Percentiles rank a stretch among this genome's conserved stretches.
phyloP scores from a whole-genome alignment of 2,329 filamentous ascomycete genomes.

The Diplodia corticola region DNA sequence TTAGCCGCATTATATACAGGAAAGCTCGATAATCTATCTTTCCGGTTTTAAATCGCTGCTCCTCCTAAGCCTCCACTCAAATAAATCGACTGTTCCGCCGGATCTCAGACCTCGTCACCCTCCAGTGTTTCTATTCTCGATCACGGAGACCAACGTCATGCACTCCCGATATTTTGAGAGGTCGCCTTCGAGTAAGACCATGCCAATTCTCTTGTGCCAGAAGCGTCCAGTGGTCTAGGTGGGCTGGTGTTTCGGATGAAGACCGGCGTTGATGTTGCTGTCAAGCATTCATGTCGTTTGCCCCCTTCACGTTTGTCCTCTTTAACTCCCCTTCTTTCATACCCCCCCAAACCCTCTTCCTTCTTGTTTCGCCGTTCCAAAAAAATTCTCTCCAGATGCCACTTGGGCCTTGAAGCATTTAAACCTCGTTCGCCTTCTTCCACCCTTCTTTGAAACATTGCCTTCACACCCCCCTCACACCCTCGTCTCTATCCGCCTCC shows the following conservation, averaged over 20 bases:
- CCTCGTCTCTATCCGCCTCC: conserved; percentile 26
- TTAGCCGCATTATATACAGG: neutral
- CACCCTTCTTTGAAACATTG: neutral
- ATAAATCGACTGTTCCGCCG: neutral
- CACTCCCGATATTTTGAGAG: neutral
- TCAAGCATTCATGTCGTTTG: too few species aligned
- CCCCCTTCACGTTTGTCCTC: too few species aligned
- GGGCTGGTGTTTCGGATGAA: too few species aligned
- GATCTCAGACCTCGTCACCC: neutral
- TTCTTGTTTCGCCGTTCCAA: neutral
- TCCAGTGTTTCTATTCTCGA: neutral
- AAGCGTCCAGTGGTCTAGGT: neutral
- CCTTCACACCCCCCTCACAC: neutral
- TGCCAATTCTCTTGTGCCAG: neutral
- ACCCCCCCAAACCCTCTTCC: neutral
- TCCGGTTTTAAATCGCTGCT: neutral
- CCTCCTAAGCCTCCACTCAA: neutral
- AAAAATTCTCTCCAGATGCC: neutral
- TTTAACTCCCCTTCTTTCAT: too few species aligned
- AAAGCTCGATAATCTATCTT: neutral
- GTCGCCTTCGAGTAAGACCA: neutral
- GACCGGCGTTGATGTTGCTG: too few species aligned
- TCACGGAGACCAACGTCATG: neutral
- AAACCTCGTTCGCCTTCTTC: neutral
- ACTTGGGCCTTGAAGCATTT: neutral